A percentile compares a stretch with the other conserved stretches of the same genome.
Conservation (phyloP, 2,329 filamentous ascomycete genomes). For the Acarospora socialis region DNA sequence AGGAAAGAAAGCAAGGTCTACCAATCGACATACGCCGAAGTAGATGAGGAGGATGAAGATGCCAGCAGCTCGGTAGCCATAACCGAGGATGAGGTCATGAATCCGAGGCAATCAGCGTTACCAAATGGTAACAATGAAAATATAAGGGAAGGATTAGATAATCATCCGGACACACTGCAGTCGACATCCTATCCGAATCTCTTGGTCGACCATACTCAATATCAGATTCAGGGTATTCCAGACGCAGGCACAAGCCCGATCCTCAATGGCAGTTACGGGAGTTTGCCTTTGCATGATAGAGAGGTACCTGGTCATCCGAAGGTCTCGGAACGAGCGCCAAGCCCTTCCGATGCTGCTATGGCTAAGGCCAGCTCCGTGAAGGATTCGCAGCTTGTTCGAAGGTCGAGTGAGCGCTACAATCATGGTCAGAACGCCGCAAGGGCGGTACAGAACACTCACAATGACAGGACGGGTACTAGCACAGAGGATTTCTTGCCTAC, state of each 20-base stretch:
- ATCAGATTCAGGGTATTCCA: background rate
- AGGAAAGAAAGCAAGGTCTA: background rate
- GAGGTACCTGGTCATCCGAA: no score
- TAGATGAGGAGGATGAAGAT: background rate
- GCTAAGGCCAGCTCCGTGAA: slow-evolving; percentile 1
- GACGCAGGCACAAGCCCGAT: slow-evolving; percentile 4
- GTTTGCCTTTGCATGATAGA: background rate
- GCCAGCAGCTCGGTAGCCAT: background rate
- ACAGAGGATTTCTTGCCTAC: no score
- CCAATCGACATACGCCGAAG: background rate
- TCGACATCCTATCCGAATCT: no score
- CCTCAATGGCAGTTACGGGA: background rate
- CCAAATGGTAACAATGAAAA: background rate
- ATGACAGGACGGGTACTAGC: no score
- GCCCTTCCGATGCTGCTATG: slow-evolving; percentile 13
- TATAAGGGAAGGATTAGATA: no score
- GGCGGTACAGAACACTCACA: background rate
- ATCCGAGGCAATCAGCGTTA: background rate
- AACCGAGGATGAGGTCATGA: background rate
- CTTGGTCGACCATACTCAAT: background rate
- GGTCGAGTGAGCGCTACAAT: background rate
- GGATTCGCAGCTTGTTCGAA: background rate
- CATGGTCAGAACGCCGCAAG: background rate
- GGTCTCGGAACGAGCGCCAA: slow-evolving; percentile 11
- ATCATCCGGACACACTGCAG: no score